Conservation (phyloP, 2,329 filamentous ascomycete genomes). For the Sarocladium kiliense region DNA sequence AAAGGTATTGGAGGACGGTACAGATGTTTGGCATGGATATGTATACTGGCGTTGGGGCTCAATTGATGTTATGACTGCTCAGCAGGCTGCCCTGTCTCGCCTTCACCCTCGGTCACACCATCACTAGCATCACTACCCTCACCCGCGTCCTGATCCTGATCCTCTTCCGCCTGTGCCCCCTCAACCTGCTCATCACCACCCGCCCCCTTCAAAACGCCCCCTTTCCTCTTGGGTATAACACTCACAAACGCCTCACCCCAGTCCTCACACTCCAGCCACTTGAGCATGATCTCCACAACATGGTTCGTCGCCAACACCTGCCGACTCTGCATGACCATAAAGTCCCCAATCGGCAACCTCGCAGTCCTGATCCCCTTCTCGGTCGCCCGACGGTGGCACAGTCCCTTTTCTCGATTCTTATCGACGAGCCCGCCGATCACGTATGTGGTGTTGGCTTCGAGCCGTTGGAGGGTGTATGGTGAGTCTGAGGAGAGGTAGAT, state of each 20-base stretch:
- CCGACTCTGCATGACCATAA: slow-evolving; percentile 83
- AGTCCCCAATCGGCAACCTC: slow-evolving; percentile 90
- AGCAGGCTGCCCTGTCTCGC: slow-evolving; percentile 10
- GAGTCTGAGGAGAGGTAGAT: slow-evolving; percentile 92
- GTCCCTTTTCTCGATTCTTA: slow-evolving; percentile 90
- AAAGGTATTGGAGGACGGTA: slow-evolving; percentile 10
- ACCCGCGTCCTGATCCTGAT: slow-evolving; percentile 22
- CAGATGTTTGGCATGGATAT: background rate
- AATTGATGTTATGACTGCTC: slow-evolving; percentile 7
- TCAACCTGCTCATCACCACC: slow-evolving; percentile 16
- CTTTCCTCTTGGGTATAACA: slow-evolving; percentile 88
- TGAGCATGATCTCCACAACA: slow-evolving; percentile 93
- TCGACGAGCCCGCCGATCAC: slow-evolving; percentile 93
- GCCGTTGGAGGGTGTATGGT: slow-evolving; percentile 72
- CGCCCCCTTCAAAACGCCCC: slow-evolving; percentile 52
- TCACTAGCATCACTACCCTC: slow-evolving; percentile 18
- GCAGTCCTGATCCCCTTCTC: slow-evolving; percentile 78
- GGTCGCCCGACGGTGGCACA: slow-evolving; percentile 80
- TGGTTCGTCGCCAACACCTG: slow-evolving; percentile 91
- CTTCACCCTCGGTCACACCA: slow-evolving; percentile 1
- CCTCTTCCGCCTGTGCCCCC: slow-evolving; percentile 17
- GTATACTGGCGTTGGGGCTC: background rate
- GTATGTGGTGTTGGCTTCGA: slow-evolving; percentile 86
- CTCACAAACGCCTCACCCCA: slow-evolving; percentile 87
- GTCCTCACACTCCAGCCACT: slow-evolving; percentile 83